Percentiles rank a stretch among this genome's conserved stretches.
phyloP scores from a whole-genome alignment of 768 basidiomycete genomes.

The Leccinum rimulosum region DNA sequence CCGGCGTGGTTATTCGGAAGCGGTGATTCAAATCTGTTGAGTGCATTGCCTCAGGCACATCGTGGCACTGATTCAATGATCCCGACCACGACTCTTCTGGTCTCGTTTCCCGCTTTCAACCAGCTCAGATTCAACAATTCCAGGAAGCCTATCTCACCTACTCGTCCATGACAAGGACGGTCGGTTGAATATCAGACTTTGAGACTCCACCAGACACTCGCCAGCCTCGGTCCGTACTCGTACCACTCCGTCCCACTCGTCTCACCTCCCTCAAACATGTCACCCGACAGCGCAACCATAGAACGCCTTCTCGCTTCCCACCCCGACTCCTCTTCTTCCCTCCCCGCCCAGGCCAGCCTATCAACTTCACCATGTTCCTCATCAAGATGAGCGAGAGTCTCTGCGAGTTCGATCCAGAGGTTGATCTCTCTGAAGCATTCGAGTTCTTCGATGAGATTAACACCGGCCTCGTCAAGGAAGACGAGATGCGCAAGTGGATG shows the following conservation, averaged over 20 bases:
- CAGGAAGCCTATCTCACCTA: conserved; percentile 87
- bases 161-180: conserved; percentile 90
- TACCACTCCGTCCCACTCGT: rapidly evolving
- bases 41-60: too few species aligned
- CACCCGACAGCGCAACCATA: conserved; percentile 64
- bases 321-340: conserved; percentile 49
- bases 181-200: conserved; percentile 75
- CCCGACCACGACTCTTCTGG: conserved; percentile 76
- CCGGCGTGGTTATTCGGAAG: too few species aligned
- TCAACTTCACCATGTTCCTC: conserved; percentile 96
- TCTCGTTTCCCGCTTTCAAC: conserved; percentile 79
- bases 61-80: conserved; percentile 26
- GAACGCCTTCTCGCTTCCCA: conserved; percentile 72
- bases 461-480: conserved; percentile 76
- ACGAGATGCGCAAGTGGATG: conserved; percentile 80
- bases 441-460: conserved; percentile 93
- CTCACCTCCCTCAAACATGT: conserved; percentile 58
- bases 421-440: conserved; percentile 86
- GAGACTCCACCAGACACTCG: conserved; percentile 81
- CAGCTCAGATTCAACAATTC: conserved; percentile 90
- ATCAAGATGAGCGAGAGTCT: conserved; percentile 97
- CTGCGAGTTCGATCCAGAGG: conserved; percentile 87
- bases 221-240: conserved; percentile 69
- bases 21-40: too few species aligned
- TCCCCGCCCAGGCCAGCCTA: conserved; percentile 45